phyloP scores from a whole-genome alignment of 2,329 filamentous ascomycete genomes.

The Aspergillus sp. region DNA sequence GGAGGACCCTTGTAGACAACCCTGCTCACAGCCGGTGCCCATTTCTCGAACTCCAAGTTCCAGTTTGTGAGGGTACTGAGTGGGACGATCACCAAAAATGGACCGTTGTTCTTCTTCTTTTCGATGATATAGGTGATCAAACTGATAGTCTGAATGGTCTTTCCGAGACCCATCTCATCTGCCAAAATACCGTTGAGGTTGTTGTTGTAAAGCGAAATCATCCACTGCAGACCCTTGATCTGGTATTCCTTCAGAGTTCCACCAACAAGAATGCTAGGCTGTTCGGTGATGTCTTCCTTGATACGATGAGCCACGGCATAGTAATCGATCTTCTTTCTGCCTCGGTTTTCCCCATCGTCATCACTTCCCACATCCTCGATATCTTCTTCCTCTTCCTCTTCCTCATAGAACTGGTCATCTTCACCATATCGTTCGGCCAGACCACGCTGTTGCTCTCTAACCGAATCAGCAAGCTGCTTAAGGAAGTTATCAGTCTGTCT shows the following conservation, averaged over 20 bases:
- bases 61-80: conserved; percentile 97
- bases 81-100: conserved; percentile 94
- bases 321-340: conserved; percentile 83
- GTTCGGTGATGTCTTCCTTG: conserved; percentile 82
- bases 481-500: conserved; percentile 97
- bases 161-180: conserved; percentile 99
- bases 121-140: conserved; percentile 96
- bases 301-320: conserved; percentile 96
- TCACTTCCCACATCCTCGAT: conserved; percentile 65
- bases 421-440: conserved; percentile 74
- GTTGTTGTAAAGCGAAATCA: conserved; percentile 99
- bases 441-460: conserved; percentile 87
- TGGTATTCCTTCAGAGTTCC: conserved; percentile 96
- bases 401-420: conserved; percentile 48
- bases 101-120: conserved; percentile 84
- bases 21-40: conserved; percentile 80
- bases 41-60: conserved; percentile 98
- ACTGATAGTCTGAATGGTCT: conserved; percentile 98
- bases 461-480: conserved; percentile 88
- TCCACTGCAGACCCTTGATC: conserved; percentile 97
- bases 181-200: conserved; percentile 98
- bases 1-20: conserved; percentile 98
- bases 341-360: conserved; percentile 57
- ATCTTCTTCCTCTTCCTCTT: conserved; percentile 63
- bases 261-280: conserved; percentile 83